A percentile compares a stretch with the other conserved stretches of the same genome.
Evolutionary conservation across 1,284 basidiomycete species (phyloP).

Genomic region (Heterobasidion occidentale): DNA sequence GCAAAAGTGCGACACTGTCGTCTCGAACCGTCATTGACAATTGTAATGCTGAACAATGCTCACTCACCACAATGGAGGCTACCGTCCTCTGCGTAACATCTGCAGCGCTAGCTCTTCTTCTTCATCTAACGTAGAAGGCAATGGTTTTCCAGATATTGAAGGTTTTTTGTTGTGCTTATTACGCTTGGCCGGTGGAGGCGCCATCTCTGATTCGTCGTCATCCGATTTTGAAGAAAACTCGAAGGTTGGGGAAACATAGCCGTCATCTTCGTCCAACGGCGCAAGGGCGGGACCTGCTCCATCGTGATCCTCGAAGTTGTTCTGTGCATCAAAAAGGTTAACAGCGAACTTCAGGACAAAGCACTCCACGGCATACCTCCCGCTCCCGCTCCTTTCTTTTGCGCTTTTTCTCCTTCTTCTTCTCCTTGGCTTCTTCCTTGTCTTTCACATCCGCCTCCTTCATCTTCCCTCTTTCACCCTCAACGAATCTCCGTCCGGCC

Average conservation of each 20-base stretch:
- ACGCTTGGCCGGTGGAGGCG: constrained; percentile 33
- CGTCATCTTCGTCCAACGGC: constrained; percentile 43
- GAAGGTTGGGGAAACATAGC: constrained; percentile 71
- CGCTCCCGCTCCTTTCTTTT: constrained; percentile 84
- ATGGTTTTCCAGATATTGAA: background rate
- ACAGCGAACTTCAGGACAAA: constrained; percentile 3
- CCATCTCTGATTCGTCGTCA: constrained; percentile 26
- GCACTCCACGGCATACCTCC: constrained; percentile 35
- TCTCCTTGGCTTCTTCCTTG: constrained; percentile 79
- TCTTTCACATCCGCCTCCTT: constrained; percentile 67
- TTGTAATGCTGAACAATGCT: too few relatives aligned
- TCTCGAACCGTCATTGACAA: too few relatives aligned
- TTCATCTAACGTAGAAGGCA: constrained; percentile 28
- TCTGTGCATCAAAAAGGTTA: background rate
- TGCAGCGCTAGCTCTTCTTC: constrained; percentile 28
- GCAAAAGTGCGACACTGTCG: too few relatives aligned
- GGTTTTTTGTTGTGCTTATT: constrained; percentile 18
- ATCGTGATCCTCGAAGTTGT: constrained; percentile 12
- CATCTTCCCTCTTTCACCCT: constrained; percentile 67
- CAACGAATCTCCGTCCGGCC: constrained; percentile 64
- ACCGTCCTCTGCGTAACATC: background rate
- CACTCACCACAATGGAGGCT: background rate
- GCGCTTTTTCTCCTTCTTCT: constrained; percentile 76
- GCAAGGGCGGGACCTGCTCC: constrained; percentile 24
- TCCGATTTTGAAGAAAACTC: constrained; percentile 44